phyloP scores from a whole-genome alignment of 2,329 filamentous ascomycete species.

The Aspergillus persii region DNA sequence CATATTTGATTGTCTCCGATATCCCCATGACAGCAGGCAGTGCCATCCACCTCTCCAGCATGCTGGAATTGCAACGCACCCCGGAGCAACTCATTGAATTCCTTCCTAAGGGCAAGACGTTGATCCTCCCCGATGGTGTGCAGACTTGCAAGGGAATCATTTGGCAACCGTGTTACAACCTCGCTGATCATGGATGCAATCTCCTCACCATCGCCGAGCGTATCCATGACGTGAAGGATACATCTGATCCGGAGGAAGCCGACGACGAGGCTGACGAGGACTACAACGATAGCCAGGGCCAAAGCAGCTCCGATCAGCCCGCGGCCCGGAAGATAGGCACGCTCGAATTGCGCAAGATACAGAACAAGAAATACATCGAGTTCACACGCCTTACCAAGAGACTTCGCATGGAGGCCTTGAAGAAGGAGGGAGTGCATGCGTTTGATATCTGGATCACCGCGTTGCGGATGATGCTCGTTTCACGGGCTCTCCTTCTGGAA shows the following conservation, averaged over 20 bases:
- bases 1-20: constrained; percentile 31
- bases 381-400: constrained; percentile 28
- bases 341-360: constrained; percentile 19
- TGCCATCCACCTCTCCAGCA: constrained; percentile 29
- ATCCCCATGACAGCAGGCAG: constrained; percentile 23
- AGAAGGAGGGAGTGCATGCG: constrained; percentile 21
- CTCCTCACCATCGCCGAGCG: constrained; percentile 23
- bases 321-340: constrained; percentile 4
- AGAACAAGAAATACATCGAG: constrained; percentile 23
- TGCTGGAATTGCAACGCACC: constrained; percentile 27
- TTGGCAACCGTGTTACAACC: constrained; percentile 25
- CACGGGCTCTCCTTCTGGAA: constrained; percentile 32
- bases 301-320: neutral
- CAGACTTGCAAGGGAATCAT: constrained; percentile 26
- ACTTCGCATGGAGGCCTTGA: constrained; percentile 29
- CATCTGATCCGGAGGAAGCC: constrained; percentile 13
- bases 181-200: constrained; percentile 16
- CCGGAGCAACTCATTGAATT: constrained; percentile 30
- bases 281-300: neutral
- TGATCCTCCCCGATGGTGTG: constrained; percentile 17
- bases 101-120: constrained; percentile 28
- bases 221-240: constrained; percentile 11
- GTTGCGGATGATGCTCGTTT: constrained; percentile 27
- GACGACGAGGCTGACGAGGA: neutral
- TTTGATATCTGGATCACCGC: constrained; percentile 30